Conservation (phyloP, 768 basidiomycete genomes). For the Gymnopilus dilepis region DNA sequence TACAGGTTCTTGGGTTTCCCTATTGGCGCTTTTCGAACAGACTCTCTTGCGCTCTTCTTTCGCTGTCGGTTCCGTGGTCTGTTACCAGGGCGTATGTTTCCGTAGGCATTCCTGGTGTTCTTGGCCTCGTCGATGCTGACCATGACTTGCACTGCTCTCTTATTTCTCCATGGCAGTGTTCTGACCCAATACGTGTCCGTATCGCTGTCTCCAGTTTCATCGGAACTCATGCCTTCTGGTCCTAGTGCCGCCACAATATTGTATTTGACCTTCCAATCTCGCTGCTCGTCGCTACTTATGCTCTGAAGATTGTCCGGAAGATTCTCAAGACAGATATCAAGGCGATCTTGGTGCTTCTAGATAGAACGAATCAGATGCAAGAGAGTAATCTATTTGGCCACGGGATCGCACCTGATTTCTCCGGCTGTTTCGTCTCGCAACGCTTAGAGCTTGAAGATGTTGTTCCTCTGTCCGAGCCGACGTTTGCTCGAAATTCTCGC, state of each 20-base stretch:
- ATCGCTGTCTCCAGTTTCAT: neutral
- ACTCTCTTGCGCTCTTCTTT: neutral
- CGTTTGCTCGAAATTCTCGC: neutral
- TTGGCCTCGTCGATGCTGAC: neutral
- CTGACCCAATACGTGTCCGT: neutral
- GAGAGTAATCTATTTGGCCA: too few species aligned
- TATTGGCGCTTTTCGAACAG: neutral
- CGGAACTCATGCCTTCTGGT: constrained; percentile 1
- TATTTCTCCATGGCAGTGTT: neutral
- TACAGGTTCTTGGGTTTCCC: neutral
- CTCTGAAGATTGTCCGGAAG: neutral
- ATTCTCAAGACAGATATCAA: neutral
- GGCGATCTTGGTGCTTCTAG: neutral
- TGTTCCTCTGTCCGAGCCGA: neutral
- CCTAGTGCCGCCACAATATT: neutral
- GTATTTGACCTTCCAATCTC: neutral
- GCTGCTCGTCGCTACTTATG: neutral
- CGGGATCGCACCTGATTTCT: neutral
- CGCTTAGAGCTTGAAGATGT: neutral
- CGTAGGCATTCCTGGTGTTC: neutral
- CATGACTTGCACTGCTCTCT: neutral
- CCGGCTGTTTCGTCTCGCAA: neutral
- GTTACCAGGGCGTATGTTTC: neutral
- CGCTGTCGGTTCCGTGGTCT: neutral
- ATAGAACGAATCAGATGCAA: too few species aligned